Conservation (phyloP, 2,329 filamentous ascomycete species). For the Colletotrichum sp. region DNA sequence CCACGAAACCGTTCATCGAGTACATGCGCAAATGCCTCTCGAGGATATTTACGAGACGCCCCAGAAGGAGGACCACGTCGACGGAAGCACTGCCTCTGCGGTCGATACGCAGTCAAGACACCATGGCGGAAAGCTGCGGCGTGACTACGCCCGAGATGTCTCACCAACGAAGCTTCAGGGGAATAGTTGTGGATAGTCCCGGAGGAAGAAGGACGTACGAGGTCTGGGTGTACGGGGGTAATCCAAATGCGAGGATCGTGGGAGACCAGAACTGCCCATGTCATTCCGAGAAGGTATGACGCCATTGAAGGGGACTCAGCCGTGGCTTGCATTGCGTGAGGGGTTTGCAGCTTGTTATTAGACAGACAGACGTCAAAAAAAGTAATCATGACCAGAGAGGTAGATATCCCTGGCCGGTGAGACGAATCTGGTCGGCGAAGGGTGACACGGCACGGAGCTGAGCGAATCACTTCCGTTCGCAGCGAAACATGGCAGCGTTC, state of each 20-base stretch:
- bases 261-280: background rate
- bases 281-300: background rate
- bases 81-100: background rate
- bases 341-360: background rate
- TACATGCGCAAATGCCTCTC: constrained; percentile 13
- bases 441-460: background rate
- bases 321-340: background rate
- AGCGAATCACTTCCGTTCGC: background rate
- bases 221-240: background rate
- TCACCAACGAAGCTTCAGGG: background rate
- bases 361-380: background rate
- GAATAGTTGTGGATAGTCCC: background rate
- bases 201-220: background rate
- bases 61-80: background rate
- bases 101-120: background rate
- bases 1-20: constrained; percentile 23
- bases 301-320: background rate
- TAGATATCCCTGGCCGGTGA: background rate
- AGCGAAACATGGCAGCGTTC: background rate
- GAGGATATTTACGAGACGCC: background rate
- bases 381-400: background rate
- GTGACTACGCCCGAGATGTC: background rate
- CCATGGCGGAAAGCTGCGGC: background rate
- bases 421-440: background rate
- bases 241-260: background rate